phyloP scores from a whole-genome alignment of 148 eudicot genomes.

The Euryodendron excelsum region DNA sequence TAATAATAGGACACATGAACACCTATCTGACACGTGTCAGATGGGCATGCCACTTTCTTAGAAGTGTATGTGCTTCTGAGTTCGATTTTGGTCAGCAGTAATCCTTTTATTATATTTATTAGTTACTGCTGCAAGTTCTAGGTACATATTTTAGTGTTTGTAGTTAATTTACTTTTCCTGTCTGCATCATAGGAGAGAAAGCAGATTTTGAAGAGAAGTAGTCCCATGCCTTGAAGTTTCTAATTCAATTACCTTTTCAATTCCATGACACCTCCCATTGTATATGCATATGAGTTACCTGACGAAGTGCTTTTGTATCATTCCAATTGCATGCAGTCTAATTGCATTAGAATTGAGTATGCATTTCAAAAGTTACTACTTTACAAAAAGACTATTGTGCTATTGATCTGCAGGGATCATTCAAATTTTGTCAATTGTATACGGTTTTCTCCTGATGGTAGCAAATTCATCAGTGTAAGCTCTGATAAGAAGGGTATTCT shows the following conservation, averaged over 20 bases:
- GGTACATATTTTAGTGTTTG: too few species aligned
- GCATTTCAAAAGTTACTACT: not conserved
- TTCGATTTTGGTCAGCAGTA: too few species aligned
- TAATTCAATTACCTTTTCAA: not conserved
- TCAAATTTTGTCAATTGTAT: conserved; percentile 90
- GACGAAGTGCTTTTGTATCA: not conserved
- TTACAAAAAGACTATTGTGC: not conserved
- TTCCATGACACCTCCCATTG: not conserved
- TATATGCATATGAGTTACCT: not conserved
- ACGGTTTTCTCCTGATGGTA: conserved; percentile 94
- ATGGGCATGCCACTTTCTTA: too few species aligned
- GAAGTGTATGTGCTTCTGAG: too few species aligned
- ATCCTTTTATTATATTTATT: too few species aligned
- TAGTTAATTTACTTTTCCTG: too few species aligned
- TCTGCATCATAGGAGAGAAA: too few species aligned
- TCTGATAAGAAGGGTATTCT: conserved; percentile 87
- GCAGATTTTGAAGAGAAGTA: too few species aligned
- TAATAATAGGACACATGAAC: too few species aligned
- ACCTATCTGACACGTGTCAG: too few species aligned
- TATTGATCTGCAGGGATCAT: conserved; percentile 65
- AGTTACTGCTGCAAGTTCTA: too few species aligned
- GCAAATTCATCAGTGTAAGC: conserved; percentile 83
- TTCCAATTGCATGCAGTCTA: not conserved
- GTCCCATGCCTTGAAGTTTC: too few species aligned
- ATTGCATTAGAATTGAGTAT: not conserved